phyloP scores from a whole-genome alignment of 192 early-diverging fungal species.

The Coemansia sp. region DNA sequence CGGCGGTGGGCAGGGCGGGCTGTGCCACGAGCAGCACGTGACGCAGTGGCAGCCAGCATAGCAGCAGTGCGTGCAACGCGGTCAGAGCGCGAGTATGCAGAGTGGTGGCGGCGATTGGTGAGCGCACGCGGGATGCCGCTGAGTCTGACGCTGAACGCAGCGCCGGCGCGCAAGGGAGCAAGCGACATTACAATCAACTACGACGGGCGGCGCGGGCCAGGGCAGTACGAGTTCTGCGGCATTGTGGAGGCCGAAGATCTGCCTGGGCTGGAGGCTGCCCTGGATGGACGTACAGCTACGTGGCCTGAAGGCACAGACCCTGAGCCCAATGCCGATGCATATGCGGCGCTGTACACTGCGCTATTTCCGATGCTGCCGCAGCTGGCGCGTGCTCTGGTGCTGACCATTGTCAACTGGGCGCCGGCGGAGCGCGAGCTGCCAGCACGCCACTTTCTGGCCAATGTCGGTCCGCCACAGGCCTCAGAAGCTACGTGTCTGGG shows the following conservation, averaged over 20 bases:
- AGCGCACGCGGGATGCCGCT: slow-evolving; percentile 38
- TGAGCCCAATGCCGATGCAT: background rate
- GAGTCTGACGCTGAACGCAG: slow-evolving; percentile 36
- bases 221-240: slow-evolving; percentile 40
- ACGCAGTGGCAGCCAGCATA: slow-evolving; percentile 22
- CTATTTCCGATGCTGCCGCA: slow-evolving; percentile 44
- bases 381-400: slow-evolving; percentile 35
- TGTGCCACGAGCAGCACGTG: slow-evolving; percentile 29
- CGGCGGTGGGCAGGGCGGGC: background rate
- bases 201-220: slow-evolving; percentile 5
- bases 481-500: slow-evolving; percentile 38
- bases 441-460: slow-evolving; percentile 19
- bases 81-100: slow-evolving; percentile 51
- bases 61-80: slow-evolving; percentile 23
- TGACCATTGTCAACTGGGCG: slow-evolving; percentile 42
- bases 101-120: slow-evolving; percentile 53
- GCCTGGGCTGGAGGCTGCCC: slow-evolving; percentile 27
- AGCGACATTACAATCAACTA: slow-evolving; percentile 48
- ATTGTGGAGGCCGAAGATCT: slow-evolving; percentile 49
- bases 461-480: slow-evolving; percentile 16
- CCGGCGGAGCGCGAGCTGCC: slow-evolving; percentile 46
- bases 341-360: slow-evolving; percentile 22
- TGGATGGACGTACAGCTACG: slow-evolving; percentile 16
- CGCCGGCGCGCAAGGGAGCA: slow-evolving; percentile 2
- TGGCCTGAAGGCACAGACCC: slow-evolving; percentile 32